These are phyloP conservation scores for Stentor roeselii DNA, from an alignment of 73 alveolate genomes.

Conservation along the genomic window DNA sequence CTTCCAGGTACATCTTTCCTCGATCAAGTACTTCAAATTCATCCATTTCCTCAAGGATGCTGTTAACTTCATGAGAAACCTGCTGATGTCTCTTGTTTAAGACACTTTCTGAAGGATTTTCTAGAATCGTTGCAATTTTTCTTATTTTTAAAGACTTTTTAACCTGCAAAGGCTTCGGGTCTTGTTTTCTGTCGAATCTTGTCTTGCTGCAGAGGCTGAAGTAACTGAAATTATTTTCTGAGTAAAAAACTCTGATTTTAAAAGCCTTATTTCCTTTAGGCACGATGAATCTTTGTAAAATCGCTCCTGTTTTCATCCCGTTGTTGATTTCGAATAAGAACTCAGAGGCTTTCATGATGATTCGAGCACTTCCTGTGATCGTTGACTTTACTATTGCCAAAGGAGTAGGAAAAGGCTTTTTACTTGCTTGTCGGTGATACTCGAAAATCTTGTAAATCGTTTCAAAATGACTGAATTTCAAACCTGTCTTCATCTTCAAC, in stretches of 20 bases:
- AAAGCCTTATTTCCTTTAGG: constrained; percentile 13
- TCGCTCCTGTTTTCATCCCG: not conserved
- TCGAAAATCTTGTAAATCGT: not conserved
- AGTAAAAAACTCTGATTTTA: not conserved
- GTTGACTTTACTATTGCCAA: not conserved
- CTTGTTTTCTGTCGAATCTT: constrained; percentile 8
- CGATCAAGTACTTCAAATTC: too few relatives aligned
- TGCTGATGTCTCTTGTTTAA: not conserved
- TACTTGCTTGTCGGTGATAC: not conserved
- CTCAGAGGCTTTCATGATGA: constrained; percentile 1
- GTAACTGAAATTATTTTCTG: not conserved
- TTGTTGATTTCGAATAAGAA: not conserved
- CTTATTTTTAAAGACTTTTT: not conserved
- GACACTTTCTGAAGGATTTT: not conserved
- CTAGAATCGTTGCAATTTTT: not conserved
- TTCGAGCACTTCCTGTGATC: not conserved
- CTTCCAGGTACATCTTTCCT: not conserved
- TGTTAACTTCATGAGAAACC: not conserved
- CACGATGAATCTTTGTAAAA: constrained; percentile 14
- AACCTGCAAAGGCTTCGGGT: not conserved
- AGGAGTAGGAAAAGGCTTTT: not conserved
- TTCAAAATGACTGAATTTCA: not conserved
- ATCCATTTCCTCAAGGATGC: not conserved
- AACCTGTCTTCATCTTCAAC: not conserved
- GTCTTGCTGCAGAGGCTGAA: not conserved